Conservation (phyloP, 176 grass and related monocot genomes). For the Melocanna baccifera region DNA sequence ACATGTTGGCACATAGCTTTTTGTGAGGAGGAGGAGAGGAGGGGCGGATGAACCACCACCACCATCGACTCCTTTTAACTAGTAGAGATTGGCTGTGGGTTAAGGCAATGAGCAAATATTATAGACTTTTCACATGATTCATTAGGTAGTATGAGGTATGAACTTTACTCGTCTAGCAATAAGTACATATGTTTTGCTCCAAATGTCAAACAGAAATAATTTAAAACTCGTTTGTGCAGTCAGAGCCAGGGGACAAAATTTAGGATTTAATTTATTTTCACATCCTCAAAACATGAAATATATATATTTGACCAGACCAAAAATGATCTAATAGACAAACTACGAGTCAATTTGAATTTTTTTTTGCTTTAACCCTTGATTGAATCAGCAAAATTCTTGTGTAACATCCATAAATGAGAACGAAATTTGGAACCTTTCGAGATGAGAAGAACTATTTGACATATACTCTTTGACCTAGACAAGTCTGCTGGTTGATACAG, state of each 20-base stretch:
- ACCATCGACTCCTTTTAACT: too few relatives aligned
- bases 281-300: background rate
- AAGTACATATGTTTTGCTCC: background rate
- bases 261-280: background rate
- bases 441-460: background rate
- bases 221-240: background rate
- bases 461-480: background rate
- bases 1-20: too few relatives aligned
- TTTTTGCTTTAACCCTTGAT: constrained; percentile 1
- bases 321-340: background rate
- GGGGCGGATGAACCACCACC: too few relatives aligned
- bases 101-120: background rate
- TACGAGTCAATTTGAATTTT: background rate
- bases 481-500: constrained; percentile 17
- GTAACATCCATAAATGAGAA: background rate
- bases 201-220: background rate
- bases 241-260: background rate
- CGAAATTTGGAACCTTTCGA: background rate
- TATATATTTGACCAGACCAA: background rate
- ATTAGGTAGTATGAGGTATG: background rate
- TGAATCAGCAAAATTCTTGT: background rate
- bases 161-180: background rate
- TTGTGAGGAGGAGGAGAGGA: too few relatives aligned
- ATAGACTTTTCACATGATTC: background rate
- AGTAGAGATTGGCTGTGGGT: background rate